A percentile compares a stretch with the other conserved stretches of the same genome.
phyloP scores from a whole-genome alignment of 257 asterid genomes.

The Lantana camara region DNA sequence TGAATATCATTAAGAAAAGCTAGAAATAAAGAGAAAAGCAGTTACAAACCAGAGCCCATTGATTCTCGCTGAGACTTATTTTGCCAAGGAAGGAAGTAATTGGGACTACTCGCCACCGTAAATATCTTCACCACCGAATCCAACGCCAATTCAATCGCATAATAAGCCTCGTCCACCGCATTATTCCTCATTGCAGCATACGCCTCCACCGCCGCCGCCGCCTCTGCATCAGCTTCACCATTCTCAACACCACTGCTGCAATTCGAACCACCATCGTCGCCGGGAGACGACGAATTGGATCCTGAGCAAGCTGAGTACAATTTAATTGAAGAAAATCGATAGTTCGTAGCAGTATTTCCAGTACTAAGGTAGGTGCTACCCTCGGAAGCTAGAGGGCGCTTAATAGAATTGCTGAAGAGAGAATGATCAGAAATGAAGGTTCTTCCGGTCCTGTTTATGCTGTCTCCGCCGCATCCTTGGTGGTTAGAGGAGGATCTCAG shows the following conservation, averaged over 20 bases:
- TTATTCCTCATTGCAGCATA: constrained; percentile 30
- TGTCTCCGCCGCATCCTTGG: neutral
- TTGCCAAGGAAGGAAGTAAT: constrained; percentile 92
- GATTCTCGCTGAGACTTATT: constrained; percentile 94
- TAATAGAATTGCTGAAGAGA: constrained; percentile 16
- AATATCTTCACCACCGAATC: constrained; percentile 95
- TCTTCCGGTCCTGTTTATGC: constrained; percentile 6
- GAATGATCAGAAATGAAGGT: constrained; percentile 9
- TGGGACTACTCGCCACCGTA: constrained; percentile 91
- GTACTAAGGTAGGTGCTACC: constrained; percentile 19
- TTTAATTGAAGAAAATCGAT: constrained; percentile 20
- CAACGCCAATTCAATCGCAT: constrained; percentile 84
- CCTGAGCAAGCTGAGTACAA: constrained; percentile 39
- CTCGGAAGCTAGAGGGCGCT: constrained; percentile 9
- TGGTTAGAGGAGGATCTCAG: constrained; percentile 23
- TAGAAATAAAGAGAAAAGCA: neutral
- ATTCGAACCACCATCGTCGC: constrained; percentile 11
- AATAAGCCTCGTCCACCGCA: constrained; percentile 51
- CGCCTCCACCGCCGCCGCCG: constrained; percentile 22
- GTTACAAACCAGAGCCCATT: constrained; percentile 81
- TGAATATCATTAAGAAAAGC: neutral
- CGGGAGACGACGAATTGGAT: constrained; percentile 27
- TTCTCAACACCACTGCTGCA: constrained; percentile 26
- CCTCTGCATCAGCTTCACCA: constrained; percentile 33
- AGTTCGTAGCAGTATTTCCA: constrained; percentile 7